Percentiles rank a stretch among this genome's conserved stretches.
phyloP scores from a whole-genome alignment of 192 early-diverging fungal genomes.

The Spinellus fusiger region DNA sequence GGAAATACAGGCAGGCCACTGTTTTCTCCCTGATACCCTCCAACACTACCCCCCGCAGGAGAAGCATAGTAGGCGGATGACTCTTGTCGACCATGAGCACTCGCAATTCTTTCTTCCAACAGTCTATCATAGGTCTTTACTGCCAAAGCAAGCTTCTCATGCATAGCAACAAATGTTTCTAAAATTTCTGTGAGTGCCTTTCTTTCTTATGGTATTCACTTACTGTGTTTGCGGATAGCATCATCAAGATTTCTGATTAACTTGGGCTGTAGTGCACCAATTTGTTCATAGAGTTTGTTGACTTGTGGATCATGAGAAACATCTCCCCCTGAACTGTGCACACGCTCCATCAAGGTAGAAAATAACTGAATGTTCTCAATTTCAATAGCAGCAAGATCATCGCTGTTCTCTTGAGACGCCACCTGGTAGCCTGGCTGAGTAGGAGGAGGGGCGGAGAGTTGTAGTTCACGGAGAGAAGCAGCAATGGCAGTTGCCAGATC shows the following conservation, averaged over 20 bases:
- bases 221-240: constrained; percentile 71
- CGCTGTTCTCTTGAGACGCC: constrained; percentile 3
- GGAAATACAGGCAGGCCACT: neutral
- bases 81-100: constrained; percentile 23
- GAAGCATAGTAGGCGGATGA: neutral
- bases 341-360: constrained; percentile 74
- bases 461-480: constrained; percentile 65
- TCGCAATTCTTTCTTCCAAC: constrained; percentile 65
- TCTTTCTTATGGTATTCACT: neutral
- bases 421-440: constrained; percentile 1
- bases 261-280: constrained; percentile 81
- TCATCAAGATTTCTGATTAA: constrained; percentile 68
- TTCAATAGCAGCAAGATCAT: constrained; percentile 72
- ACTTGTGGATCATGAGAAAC: constrained; percentile 72
- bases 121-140: constrained; percentile 84
- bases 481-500: constrained; percentile 74
- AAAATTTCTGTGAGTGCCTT: constrained; percentile 6
- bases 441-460: constrained; percentile 22
- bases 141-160: constrained; percentile 77
- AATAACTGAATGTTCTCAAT: constrained; percentile 90
- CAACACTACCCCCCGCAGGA: no score
- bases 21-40: neutral
- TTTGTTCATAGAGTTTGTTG: constrained; percentile 77
- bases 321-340: constrained; percentile 73
- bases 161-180: constrained; percentile 66